Conservation (phyloP, 352 stramenopile species). For the Elongisporangium prolatum region DNA sequence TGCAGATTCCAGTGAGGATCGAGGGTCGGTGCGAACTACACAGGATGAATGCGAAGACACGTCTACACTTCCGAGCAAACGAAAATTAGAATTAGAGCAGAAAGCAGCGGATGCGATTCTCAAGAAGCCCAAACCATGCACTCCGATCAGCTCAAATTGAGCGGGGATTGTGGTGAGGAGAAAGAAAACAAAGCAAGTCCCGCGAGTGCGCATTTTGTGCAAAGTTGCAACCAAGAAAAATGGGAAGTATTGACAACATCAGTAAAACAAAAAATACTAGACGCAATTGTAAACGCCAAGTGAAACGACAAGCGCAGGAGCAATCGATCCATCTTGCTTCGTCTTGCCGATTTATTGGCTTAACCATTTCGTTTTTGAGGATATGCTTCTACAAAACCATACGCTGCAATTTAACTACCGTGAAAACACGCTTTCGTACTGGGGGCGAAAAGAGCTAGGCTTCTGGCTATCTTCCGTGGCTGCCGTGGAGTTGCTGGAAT, state of each 20-base stretch:
- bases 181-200: constrained; percentile 10
- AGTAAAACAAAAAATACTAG: constrained; percentile 17
- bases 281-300: constrained; percentile 12
- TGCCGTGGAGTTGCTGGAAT: constrained; percentile 5
- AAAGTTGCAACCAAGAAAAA: neutral
- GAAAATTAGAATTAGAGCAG: constrained; percentile 59
- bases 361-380: neutral
- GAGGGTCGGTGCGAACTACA: constrained; percentile 7
- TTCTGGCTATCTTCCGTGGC: constrained; percentile 15
- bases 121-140: constrained; percentile 71
- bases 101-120: constrained; percentile 51
- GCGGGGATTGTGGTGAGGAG: constrained; percentile 3
- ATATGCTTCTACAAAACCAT: neutral
- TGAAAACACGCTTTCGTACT: constrained; percentile 67
- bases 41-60: constrained; percentile 10
- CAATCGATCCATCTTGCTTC: neutral
- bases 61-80: constrained; percentile 34
- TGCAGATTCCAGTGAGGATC: constrained; percentile 25
- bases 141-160: constrained; percentile 62
- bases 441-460: constrained; percentile 30
- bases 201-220: constrained; percentile 7
- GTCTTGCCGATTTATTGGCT: neutral
- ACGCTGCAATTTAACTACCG: constrained; percentile 17
- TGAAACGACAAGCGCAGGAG: constrained; percentile 20
- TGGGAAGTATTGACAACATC: constrained; percentile 1